A percentile compares a stretch with the other conserved stretches of the same genome.
These are phyloP conservation scores for Cnidoscolus chayamansa DNA, from an alignment of 441 rosid genomes.

Conservation along the genomic window DNA sequence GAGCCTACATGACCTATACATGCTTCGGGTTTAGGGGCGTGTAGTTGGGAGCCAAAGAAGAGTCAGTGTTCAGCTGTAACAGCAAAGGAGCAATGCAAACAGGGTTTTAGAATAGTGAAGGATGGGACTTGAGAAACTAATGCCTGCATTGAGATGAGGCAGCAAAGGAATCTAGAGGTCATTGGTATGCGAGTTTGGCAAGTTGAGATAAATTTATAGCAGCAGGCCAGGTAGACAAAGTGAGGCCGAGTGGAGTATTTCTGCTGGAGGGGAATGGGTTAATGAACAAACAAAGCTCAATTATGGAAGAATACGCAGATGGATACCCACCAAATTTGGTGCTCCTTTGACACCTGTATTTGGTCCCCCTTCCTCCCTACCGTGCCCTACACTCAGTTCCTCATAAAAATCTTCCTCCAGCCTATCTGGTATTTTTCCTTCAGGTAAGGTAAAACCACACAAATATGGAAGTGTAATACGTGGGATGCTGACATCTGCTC, in stretches of 20 bases:
- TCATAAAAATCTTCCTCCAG: constrained; percentile 31
- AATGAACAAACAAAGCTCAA: constrained; percentile 29
- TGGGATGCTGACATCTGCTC: constrained; percentile 31
- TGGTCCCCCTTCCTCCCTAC: constrained; percentile 36
- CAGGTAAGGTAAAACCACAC: background rate
- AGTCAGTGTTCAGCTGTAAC: background rate
- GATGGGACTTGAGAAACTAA: background rate
- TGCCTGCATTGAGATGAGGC: constrained; percentile 17
- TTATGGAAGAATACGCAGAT: constrained; percentile 37
- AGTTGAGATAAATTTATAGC: constrained; percentile 14
- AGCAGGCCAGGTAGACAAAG: constrained; percentile 23
- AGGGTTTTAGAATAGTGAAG: constrained; percentile 10
- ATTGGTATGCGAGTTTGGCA: constrained; percentile 9
- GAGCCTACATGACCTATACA: background rate
- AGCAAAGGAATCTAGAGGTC: constrained; percentile 21
- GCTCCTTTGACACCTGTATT: constrained; percentile 34
- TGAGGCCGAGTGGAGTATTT: constrained; percentile 34
- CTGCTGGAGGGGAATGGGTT: constrained; percentile 24
- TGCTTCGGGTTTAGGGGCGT: background rate
- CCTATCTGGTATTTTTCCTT: constrained; percentile 38
- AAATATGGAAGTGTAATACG: constrained; percentile 11
- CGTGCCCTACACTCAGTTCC: constrained; percentile 24
- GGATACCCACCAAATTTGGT: constrained; percentile 34
- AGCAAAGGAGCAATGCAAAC: background rate
- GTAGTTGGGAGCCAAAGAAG: too few relatives aligned